phyloP scores from a whole-genome alignment of 441 rosid species.

The Eruca vesicaria region DNA sequence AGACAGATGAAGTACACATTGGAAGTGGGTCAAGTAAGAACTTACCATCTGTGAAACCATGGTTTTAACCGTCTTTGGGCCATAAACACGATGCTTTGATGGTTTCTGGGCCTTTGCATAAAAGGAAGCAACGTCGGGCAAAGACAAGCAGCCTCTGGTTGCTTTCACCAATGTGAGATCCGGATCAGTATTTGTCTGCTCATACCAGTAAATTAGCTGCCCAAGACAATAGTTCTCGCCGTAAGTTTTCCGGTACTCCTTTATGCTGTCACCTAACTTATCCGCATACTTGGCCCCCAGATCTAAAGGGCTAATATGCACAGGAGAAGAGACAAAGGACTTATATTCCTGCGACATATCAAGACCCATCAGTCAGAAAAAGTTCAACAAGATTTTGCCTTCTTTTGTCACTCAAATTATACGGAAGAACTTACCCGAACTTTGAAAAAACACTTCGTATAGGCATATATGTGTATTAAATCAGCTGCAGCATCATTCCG shows the following conservation, averaged over 20 bases:
- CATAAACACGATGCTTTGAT: constrained; percentile 80
- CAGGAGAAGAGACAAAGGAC: constrained; percentile 84
- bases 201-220: constrained; percentile 94
- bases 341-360: constrained; percentile 60
- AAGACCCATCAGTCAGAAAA: constrained; percentile 24
- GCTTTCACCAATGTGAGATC: constrained; percentile 73
- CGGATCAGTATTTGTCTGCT: constrained; percentile 82
- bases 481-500: constrained; percentile 99
- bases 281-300: constrained; percentile 83
- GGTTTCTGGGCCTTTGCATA: constrained; percentile 88
- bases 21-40: constrained; percentile 1
- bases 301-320: constrained; percentile 93
- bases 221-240: constrained; percentile 97
- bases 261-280: constrained; percentile 66
- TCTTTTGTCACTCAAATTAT: constrained; percentile 9
- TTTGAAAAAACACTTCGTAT: constrained; percentile 80
- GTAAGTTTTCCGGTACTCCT: constrained; percentile 82
- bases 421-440: constrained; percentile 58
- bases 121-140: constrained; percentile 87
- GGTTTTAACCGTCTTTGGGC: constrained; percentile 68
- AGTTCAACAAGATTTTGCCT: neutral
- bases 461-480: constrained; percentile 89
- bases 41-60: constrained; percentile 91
- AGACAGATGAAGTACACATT: constrained; percentile 3
- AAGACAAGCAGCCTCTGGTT: constrained; percentile 88